phyloP scores from a whole-genome alignment of 257 asterid genomes.

The Verbascum thapsus region DNA sequence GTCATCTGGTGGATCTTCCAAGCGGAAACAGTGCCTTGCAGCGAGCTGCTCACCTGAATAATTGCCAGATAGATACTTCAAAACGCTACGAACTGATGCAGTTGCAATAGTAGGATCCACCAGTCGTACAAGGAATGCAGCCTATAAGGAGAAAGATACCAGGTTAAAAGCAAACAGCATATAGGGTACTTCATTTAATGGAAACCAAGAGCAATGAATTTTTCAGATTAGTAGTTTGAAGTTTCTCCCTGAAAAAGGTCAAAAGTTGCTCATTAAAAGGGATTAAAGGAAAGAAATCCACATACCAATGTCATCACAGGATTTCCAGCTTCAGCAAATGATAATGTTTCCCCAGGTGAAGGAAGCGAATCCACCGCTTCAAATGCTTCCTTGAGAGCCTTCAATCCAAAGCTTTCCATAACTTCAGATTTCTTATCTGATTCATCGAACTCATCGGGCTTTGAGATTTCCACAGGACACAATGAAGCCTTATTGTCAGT shows the following conservation, averaged over 20 bases:
- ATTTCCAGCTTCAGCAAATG: slow-evolving; percentile 86
- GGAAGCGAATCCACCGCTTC: slow-evolving; percentile 75
- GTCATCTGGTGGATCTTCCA: slow-evolving; percentile 90
- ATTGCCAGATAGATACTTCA: slow-evolving; percentile 63
- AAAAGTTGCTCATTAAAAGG: slow-evolving; percentile 15
- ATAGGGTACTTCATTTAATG: slow-evolving; percentile 10
- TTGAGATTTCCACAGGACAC: slow-evolving; percentile 55
- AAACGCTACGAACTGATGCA: slow-evolving; percentile 71
- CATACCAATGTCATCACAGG: slow-evolving; percentile 97
- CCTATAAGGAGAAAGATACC: slow-evolving; percentile 47
- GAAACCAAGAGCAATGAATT: background rate
- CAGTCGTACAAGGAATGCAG: slow-evolving; percentile 79
- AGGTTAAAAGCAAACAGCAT: slow-evolving; percentile 23
- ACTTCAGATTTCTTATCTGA: slow-evolving; percentile 40
- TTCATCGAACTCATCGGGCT: slow-evolving; percentile 55
- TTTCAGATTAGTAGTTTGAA: background rate
- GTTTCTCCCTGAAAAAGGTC: slow-evolving; percentile 12
- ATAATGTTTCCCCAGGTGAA: slow-evolving; percentile 59
- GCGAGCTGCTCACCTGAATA: slow-evolving; percentile 78
- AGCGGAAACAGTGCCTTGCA: slow-evolving; percentile 77
- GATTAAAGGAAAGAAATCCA: slow-evolving; percentile 21
- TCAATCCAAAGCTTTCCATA: slow-evolving; percentile 58
- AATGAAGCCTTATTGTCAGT: slow-evolving; percentile 53
- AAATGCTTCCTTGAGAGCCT: slow-evolving; percentile 90
- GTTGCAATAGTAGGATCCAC: slow-evolving; percentile 79